Conservation (phyloP, 129 eudicot genomes). For the Ambrosia trifida region DNA sequence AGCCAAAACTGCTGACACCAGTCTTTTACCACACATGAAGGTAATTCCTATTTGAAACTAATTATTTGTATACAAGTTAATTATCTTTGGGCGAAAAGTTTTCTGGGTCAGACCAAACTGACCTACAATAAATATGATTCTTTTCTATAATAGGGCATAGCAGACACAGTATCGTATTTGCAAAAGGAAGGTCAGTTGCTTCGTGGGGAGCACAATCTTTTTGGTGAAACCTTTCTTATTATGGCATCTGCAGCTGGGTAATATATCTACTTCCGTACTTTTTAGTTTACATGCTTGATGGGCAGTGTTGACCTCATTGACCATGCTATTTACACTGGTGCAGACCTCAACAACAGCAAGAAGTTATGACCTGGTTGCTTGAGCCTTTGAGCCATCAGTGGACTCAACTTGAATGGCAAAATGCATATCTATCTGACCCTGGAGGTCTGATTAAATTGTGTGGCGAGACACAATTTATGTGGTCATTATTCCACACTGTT, state of each 20-base stretch:
- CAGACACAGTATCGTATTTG: constrained; percentile 76
- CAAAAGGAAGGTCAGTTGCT: constrained; percentile 83
- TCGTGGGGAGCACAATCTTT: constrained; percentile 90
- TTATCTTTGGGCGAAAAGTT: background rate
- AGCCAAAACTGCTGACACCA: constrained; percentile 73
- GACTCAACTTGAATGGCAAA: constrained; percentile 95
- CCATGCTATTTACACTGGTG: constrained; percentile 24
- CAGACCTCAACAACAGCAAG: constrained; percentile 95
- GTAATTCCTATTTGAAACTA: constrained; percentile 35
- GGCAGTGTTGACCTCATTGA: constrained; percentile 10
- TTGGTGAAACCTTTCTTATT: constrained; percentile 88
- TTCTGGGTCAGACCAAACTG: background rate
- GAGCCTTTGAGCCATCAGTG: constrained; percentile 96
- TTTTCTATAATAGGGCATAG: constrained; percentile 63
- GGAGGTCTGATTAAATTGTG: constrained; percentile 74
- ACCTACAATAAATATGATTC: background rate
- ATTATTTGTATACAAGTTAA: background rate
- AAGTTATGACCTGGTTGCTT: constrained; percentile 91
- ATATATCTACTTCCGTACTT: constrained; percentile 9
- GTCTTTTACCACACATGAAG: constrained; percentile 96
- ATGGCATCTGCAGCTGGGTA: constrained; percentile 97
- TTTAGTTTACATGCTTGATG: constrained; percentile 16
- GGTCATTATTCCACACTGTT: constrained; percentile 92
- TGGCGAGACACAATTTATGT: constrained; percentile 79
- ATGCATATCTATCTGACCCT: constrained; percentile 75